Base-by-base conservation (phyloP, 768 basidiomycete genomes). In the Lactarius evosmus region DNA sequence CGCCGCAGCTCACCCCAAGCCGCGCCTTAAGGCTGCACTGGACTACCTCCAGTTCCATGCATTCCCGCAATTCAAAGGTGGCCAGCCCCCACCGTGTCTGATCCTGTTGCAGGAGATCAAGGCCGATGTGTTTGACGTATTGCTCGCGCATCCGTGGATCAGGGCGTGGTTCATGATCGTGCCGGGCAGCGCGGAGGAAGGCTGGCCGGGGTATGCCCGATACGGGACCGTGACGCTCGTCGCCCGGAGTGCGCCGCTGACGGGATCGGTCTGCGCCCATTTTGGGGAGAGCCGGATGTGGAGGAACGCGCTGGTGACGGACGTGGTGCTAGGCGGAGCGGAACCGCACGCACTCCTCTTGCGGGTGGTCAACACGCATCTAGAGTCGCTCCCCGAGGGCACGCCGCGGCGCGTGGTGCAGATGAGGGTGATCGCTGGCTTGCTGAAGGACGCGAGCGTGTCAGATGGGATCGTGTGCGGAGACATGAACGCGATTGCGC, bases 171-270 rank as follows among this genome's bases (percentile, higher is more conserved):
- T 89, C 70, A 71, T 78, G 53, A 75, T 91, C 53, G 78, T 82
- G 14, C 89, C 89, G 0, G 76, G 79, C 29, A 78, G 79, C 29
- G 67, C 76, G 8, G 75, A 77, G 8, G 81, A 84, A 25, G 64
- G 59, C 44, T 92, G 88, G 88, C 82, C 81, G 1, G 69, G 71
- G 14, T 64, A 67, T 1, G 77, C 79, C 14, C 36, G 25, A 7
- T 90, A 88, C 70, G 89, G 90, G n/a, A 85, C 80, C 62, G 83
- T 89, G 54, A 91, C 88, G 38, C 81, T 92, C 27, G 78, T 91
- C 41, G 81, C 87, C 67, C 78, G 82, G 49, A 78, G 77, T 56
- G 72, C 88, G 17, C 78, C 80, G 0, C 76, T 90, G 4, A 75
- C 75, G 41, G 75, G 77, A 51, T 77, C 82, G 33, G 76, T 80